Percentiles rank a stretch among this genome's conserved stretches.
Evolutionary conservation across 2,329 filamentous ascomycete species (phyloP).

Genomic region (Epichloe hybrida): DNA sequence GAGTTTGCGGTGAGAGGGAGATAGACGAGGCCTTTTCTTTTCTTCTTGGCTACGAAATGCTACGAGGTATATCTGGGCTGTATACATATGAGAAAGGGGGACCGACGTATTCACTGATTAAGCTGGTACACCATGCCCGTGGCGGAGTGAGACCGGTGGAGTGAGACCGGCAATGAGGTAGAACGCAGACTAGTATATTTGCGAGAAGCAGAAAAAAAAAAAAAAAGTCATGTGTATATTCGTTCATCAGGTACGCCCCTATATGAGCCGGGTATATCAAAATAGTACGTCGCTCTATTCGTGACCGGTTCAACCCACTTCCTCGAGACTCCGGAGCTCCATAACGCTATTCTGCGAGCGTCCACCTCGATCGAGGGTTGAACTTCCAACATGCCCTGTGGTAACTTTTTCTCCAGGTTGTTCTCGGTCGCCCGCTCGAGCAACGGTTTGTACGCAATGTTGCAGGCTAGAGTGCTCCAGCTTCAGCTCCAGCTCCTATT

Average conservation of each 20-base stretch:
- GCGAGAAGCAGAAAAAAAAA: background rate
- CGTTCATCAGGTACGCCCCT: background rate
- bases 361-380: background rate
- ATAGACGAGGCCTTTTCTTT: background rate
- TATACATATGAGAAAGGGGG: background rate
- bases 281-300: background rate
- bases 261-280: background rate
- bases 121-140: background rate
- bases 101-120: background rate
- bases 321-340: background rate
- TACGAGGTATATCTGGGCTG: background rate
- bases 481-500: too few species aligned
- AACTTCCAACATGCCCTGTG: background rate
- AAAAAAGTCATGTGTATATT: constrained; percentile 1
- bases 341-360: background rate
- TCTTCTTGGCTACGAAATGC: background rate
- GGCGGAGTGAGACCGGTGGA: background rate
- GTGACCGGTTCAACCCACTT: background rate
- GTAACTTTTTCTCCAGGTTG: too few species aligned
- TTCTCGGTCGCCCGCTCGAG: too few species aligned
- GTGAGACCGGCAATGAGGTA: background rate
- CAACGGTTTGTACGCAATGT: background rate
- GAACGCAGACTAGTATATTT: background rate
- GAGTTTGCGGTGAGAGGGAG: background rate
- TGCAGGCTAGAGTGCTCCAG: background rate